Percentiles rank a stretch among this genome's conserved stretches.
Evolutionary conservation across 768 basidiomycete genomes (phyloP).

Genomic region (Naganishia onofrii): DNA sequence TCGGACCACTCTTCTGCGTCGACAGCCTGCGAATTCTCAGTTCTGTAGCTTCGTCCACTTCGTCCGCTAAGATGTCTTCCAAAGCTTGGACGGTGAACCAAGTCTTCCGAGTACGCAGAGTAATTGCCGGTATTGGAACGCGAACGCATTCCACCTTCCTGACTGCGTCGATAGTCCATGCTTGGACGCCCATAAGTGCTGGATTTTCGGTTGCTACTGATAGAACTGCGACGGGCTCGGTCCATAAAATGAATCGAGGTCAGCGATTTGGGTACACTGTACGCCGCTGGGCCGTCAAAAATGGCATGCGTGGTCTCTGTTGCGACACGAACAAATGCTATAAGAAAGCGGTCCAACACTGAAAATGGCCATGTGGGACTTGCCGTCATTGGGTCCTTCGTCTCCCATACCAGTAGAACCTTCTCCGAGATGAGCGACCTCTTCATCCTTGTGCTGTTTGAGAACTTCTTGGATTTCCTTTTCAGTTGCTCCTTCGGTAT

Average conservation of each 20-base stretch:
- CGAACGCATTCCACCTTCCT: slow-evolving; percentile 19
- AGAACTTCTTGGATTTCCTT: slow-evolving; percentile 68
- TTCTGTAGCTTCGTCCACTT: slow-evolving; percentile 12
- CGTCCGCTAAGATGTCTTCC: slow-evolving; percentile 18
- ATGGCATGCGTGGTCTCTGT: slow-evolving; percentile 29
- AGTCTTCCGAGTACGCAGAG: slow-evolving; percentile 20
- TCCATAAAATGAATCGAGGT: slow-evolving; percentile 37
- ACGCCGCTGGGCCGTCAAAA: slow-evolving; percentile 36
- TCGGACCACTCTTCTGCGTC: slow-evolving; percentile 43
- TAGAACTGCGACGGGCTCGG: slow-evolving; percentile 32
- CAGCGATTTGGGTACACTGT: slow-evolving; percentile 36
- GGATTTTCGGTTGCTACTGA: slow-evolving; percentile 30
- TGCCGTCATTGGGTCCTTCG: slow-evolving; percentile 24
- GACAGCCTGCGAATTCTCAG: slow-evolving; percentile 20
- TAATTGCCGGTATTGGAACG: slow-evolving; percentile 24
- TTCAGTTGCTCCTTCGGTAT: slow-evolving; percentile 80
- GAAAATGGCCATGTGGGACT: background rate
- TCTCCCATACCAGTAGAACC: slow-evolving; percentile 17
- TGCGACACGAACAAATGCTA: background rate
- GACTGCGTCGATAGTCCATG: slow-evolving; percentile 13
- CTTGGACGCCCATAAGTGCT: slow-evolving; percentile 19
- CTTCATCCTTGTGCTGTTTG: slow-evolving; percentile 42
- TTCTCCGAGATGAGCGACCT: slow-evolving; percentile 21
- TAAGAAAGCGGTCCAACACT: background rate
- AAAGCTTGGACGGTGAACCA: slow-evolving; percentile 11